These are phyloP conservation scores for Collybiopsis confluens DNA, from an alignment of 768 basidiomycete genomes.

Conservation along the genomic window DNA sequence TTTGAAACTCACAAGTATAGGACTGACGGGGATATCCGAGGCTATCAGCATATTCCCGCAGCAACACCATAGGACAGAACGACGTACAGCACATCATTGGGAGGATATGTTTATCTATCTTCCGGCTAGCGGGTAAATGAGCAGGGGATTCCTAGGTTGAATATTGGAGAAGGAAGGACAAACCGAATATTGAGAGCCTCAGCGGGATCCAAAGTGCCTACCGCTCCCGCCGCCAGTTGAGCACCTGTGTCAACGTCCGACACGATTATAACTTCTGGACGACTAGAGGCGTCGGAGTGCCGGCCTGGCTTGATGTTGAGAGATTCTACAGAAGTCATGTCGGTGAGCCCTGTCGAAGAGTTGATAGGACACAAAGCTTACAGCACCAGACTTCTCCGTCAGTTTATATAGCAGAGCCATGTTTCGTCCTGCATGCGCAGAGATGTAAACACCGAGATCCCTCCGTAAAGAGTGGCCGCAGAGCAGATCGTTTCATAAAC, in stretches of 20 bases:
- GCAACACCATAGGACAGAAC: background rate
- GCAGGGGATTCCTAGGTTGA: background rate
- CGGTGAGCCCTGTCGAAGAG: background rate
- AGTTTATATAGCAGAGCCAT: background rate
- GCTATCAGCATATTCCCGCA: background rate
- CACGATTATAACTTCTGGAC: background rate
- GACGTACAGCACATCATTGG: constrained; percentile 41
- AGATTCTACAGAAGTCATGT: background rate
- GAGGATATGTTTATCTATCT: constrained; percentile 47
- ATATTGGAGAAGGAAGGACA: background rate
- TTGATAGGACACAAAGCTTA: background rate
- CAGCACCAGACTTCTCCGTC: no score
- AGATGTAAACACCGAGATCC: no score
- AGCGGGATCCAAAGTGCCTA: constrained; percentile 26
- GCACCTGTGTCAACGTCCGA: constrained; percentile 40
- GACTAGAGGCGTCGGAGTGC: background rate
- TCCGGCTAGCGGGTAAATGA: constrained; percentile 22
- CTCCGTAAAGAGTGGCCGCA: no score
- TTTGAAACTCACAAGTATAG: constrained; percentile 28
- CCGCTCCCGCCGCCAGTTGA: constrained; percentile 31
- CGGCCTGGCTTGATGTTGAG: background rate
- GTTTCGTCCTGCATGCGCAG: background rate
- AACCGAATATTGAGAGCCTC: constrained; percentile 36
- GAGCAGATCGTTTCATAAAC: no score
- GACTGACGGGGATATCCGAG: constrained; percentile 13